Evolutionary conservation across 208 protist genomes (phyloP), one percentile per base, ranked within the genome.

Genomic region (Leishmania gerbilli): DNA sequence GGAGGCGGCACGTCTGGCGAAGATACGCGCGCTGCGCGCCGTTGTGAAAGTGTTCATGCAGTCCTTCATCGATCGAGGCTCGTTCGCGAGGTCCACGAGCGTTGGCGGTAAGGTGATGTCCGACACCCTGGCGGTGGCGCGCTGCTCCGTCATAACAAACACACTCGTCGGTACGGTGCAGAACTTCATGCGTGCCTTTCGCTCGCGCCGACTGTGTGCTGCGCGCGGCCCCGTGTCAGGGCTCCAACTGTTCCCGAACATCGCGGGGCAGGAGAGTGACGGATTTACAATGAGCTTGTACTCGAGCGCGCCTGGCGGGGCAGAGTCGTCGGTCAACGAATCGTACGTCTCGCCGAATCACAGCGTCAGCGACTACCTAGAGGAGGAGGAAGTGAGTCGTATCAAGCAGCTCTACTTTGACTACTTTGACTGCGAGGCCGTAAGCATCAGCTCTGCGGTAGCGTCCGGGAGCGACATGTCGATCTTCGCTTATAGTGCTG

Each of bases 351-450:
- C 82, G 11, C 45, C 71, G 47, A 82, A 65, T 62, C 64, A 74
- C 72, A 82, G 72, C 49, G 60, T 62, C 2, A 90, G 91, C 27
- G 93, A 96, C 24, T 34, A 91, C 19, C 82, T 97, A 1, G 92
- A 95, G 75, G 77, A 83, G 71, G 84, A 86, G 21, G 92, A 96
- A 74, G 86, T 97, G 17, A 87, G 78, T 53, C 80, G 90, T 45
- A 87, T 97, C 47, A 92, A 92, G 72, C 94, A 97, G 74, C 81
- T 97, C 34, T 97, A 97, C 81, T 97, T 97, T 87, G 92, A 97
- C 86, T 97, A 95, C 77, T 97, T 92, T 62, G 94, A 97, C 68
- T 97, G 94, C 68, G 92, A 97, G 83, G 85, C 91, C 55, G 76
- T 94, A 7, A 88, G 84, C 40, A 82, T 92, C 19, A 74, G 64